These are phyloP conservation scores for Nicotiana undulata DNA, from an alignment of 257 asterid genomes.

Conservation along the genomic window DNA sequence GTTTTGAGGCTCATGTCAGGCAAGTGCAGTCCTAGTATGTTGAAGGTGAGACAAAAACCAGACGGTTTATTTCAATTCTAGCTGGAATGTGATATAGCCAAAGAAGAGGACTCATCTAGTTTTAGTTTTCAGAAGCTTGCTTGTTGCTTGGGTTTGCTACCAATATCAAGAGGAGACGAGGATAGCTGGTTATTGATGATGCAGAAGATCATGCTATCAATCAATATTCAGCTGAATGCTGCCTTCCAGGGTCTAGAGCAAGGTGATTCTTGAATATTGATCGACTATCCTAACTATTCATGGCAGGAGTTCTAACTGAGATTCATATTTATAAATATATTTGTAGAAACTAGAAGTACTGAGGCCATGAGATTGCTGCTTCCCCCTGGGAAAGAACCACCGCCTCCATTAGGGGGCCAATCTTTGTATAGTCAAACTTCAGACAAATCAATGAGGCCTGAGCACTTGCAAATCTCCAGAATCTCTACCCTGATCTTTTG, in stretches of 20 bases:
- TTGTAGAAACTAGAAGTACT: conserved; percentile 48
- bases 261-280: conserved; percentile 38
- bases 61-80: conserved; percentile 7
- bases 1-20: conserved; percentile 64
- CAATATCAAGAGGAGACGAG: conserved; percentile 79
- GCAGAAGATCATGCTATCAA: conserved; percentile 54
- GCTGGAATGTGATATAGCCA: conserved; percentile 19
- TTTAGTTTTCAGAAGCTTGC: conserved; percentile 65
- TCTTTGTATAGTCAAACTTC: conserved; percentile 30
- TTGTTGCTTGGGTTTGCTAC: conserved; percentile 63
- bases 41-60: conserved; percentile 46
- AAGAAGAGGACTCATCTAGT: conserved; percentile 17
- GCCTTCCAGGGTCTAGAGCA: conserved; percentile 81
- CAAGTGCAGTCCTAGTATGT: conserved; percentile 38
- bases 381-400: conserved; percentile 70
- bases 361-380: conserved; percentile 56
- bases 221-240: conserved; percentile 58
- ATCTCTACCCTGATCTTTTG: conserved; percentile 59
- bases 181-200: conserved; percentile 75
- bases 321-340: conserved; percentile 13
- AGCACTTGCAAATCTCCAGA: conserved; percentile 61
- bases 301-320: conserved; percentile 1
- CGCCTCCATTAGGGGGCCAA: conserved; percentile 63
- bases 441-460: conserved; percentile 51
- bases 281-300: conserved; percentile 11